Conservation (phyloP, 768 basidiomycete species). For the Panaeolus cyanescens region DNA sequence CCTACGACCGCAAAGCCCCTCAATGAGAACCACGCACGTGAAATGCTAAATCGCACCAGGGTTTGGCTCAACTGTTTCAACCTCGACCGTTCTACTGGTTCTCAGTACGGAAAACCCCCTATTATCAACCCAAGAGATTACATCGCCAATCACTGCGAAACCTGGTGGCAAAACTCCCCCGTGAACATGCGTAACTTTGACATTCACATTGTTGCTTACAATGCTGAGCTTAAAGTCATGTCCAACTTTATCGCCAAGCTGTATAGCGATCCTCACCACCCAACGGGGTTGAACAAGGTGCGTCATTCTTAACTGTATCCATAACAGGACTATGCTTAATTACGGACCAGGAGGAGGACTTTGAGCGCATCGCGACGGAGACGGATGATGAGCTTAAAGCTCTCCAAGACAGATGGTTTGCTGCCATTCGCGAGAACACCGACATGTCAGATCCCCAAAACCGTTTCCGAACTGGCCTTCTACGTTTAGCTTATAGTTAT, state of each 20-base stretch:
- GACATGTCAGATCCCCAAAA: conserved; percentile 58
- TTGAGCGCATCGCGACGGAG: conserved; percentile 63
- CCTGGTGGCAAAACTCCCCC: conserved; percentile 71
- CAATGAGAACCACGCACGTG: conserved; percentile 81
- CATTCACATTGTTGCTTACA: conserved; percentile 80
- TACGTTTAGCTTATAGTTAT: conserved; percentile 68
- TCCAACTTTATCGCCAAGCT: conserved; percentile 61
- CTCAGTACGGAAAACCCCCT: conserved; percentile 86
- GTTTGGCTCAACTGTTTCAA: conserved; percentile 92
- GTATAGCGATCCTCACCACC: conserved; percentile 72
- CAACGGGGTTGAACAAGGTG: conserved; percentile 78
- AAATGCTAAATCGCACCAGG: conserved; percentile 87
- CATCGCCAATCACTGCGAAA: conserved; percentile 66
- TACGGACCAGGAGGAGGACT: conserved; percentile 53
- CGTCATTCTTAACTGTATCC: conserved; percentile 7
- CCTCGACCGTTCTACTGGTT: conserved; percentile 85
- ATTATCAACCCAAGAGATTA: conserved; percentile 80
- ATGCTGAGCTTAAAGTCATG: conserved; percentile 69
- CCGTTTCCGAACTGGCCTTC: conserved; percentile 60
- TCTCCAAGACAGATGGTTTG: conserved; percentile 58
- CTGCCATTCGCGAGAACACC: conserved; percentile 46
- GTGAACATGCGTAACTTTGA: conserved; percentile 77
- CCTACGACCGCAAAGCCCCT: conserved; percentile 71
- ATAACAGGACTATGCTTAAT: not conserved
- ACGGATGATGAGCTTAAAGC: conserved; percentile 70